Evolutionary conservation across 2,329 filamentous ascomycete species (phyloP).

Genomic region (Teratosphaeria pseudoeucalypti): DNA sequence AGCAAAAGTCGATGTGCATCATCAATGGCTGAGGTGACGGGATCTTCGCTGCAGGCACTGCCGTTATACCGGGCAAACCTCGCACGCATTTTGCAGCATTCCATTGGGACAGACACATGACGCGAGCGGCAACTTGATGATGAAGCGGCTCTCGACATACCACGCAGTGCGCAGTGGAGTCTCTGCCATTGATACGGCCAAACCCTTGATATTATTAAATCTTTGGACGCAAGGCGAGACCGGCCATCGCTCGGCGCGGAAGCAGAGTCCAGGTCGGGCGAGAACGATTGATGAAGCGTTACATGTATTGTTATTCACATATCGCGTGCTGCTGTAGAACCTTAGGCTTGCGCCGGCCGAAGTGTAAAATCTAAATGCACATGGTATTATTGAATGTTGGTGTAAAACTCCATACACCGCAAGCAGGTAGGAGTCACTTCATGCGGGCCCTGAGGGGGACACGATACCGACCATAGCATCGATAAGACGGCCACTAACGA

Average conservation of each 20-base stretch:
- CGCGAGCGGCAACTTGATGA: no score
- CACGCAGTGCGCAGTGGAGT: background rate
- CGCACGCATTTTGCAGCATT: background rate
- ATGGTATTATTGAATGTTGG: background rate
- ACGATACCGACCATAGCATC: background rate
- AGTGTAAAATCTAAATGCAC: background rate
- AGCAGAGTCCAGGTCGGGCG: background rate
- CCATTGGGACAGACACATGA: background rate
- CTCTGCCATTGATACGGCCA: background rate
- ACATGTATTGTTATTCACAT: background rate
- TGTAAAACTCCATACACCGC: no score
- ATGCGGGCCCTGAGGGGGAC: background rate
- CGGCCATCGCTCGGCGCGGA: background rate
- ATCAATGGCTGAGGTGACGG: background rate
- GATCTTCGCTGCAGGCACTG: background rate
- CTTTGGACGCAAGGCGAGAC: background rate
- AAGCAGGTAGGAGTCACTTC: background rate
- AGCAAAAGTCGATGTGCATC: background rate
- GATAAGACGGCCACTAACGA: background rate
- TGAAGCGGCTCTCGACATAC: no score
- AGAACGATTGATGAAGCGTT: background rate
- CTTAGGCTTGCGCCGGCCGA: background rate
- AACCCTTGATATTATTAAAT: background rate
- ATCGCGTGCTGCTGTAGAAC: background rate
- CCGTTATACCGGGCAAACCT: background rate